Percentiles rank a stretch among this genome's conserved stretches.
These are phyloP conservation scores for Plasmopara halstedii DNA, from an alignment of 352 stramenopile genomes.

Conservation along the genomic window DNA sequence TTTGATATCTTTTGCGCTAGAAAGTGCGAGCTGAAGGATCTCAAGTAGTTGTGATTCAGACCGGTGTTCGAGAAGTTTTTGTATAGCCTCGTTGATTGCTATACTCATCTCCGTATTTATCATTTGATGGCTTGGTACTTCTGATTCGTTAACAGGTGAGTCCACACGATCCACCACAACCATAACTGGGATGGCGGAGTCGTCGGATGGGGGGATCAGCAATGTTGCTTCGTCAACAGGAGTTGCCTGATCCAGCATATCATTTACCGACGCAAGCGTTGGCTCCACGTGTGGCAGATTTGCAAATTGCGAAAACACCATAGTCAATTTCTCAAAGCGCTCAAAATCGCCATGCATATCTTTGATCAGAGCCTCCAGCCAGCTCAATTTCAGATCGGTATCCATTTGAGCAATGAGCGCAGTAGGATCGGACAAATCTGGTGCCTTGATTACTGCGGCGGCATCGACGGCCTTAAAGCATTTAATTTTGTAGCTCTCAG, in stretches of 20 bases:
- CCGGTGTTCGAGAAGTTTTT: conserved; percentile 26
- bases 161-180: conserved; percentile 16
- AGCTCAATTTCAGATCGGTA: conserved; percentile 51
- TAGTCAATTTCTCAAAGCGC: conserved; percentile 31
- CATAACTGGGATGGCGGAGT: not conserved
- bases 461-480: conserved; percentile 10
- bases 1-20: not conserved
- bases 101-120: not conserved
- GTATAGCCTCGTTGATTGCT: conserved; percentile 30
- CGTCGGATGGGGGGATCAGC: conserved; percentile 4
- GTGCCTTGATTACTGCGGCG: too few relatives aligned
- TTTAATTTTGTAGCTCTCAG: conserved; percentile 27
- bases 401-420: conserved; percentile 28
- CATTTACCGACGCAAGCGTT: conserved; percentile 17
- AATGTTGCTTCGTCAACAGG: conserved; percentile 21
- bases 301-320: conserved; percentile 40
- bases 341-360: conserved; percentile 34
- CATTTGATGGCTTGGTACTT: not conserved
- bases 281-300: conserved; percentile 11
- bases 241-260: conserved; percentile 22
- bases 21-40: conserved; percentile 24
- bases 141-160: conserved; percentile 29
- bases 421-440: conserved; percentile 25
- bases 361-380: conserved; percentile 45
- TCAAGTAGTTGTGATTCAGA: conserved; percentile 34